Evolutionary conservation across 495 filamentous ascomycete species (phyloP), one percentile per base, ranked within the genome.

Genomic region (Xylaria scruposa): DNA sequence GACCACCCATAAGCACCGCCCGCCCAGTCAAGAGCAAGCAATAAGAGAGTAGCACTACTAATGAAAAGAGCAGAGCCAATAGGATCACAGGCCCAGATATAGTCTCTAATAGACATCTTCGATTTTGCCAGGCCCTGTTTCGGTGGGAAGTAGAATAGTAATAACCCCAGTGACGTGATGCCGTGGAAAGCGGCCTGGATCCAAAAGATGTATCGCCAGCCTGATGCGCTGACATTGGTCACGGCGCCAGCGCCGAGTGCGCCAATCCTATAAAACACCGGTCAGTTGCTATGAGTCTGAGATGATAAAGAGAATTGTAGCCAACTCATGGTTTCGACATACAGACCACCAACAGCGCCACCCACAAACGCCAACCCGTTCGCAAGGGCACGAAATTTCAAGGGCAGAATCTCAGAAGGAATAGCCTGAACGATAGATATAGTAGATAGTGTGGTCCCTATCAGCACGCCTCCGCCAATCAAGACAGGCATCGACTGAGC

Each of bases 131-230:
- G 79, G n/a, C 74, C 70, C 9, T 75, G 70, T 62, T 79, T 82
- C 42, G 81, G 78, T 12, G 86, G 86, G 75, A 80, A 85, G 75
- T 88, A 88, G 73, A 87, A 88, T 56, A 81, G 65, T 19, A 88
- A 75, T 26, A 89, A 75, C 6, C 86, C 86, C 2, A 86, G 26
- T 0, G 82, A 77, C 1, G 84, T 86, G 10, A 79, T 72, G 21
- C 78, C 78, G 62, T 88, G 87, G 72, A 88, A 85, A 2, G 80
- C 85, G 0, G 87, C 87, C 77, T 89, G 87, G 19, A 89, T 87
- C 87, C 86, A 89, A 78, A 88, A 89, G 65, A 88, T 88, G 64
- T 83, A 81, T 3, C 87, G 80, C 87, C 87, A 89, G 24, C 87
- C 87, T 0, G 71, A 73, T 1, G 79, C 58, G 73, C 75, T 79